Evolutionary conservation across 2,329 filamentous ascomycete genomes (phyloP).

Genomic region (Trichoderma endophyticum): DNA sequence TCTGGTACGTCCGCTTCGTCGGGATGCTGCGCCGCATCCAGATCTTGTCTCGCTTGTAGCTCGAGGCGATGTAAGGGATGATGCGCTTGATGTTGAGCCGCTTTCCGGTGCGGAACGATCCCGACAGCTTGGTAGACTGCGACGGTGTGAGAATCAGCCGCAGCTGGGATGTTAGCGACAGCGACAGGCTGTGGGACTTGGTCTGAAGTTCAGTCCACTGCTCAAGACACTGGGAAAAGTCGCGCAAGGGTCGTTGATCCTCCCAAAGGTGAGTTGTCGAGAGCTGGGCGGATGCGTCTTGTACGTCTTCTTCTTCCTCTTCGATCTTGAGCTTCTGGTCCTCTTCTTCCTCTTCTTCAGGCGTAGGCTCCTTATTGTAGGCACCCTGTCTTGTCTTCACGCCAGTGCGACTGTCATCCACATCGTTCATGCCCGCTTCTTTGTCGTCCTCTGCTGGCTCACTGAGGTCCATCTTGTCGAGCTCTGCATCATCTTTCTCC

Average conservation of each 20-base stretch:
- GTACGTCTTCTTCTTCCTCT: conserved; percentile 47
- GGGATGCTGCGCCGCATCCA: conserved; percentile 95
- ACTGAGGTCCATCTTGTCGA: conserved; percentile 44
- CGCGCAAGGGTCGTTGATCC: conserved; percentile 40
- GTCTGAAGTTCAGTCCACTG: conserved; percentile 85
- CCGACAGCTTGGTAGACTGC: conserved; percentile 91
- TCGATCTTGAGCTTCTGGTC: conserved; percentile 42
- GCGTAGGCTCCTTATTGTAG: conserved; percentile 50
- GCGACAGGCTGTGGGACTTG: conserved; percentile 78
- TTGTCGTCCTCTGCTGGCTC: conserved; percentile 36
- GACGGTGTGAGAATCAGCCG: conserved; percentile 93
- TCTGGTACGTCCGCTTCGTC: conserved; percentile 92
- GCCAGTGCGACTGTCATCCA: conserved; percentile 56
- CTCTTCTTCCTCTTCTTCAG: conserved; percentile 34
- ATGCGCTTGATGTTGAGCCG: conserved; percentile 99
- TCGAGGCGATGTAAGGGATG: conserved; percentile 97
- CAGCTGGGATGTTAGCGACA: conserved; percentile 89
- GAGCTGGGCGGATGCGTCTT: conserved; percentile 60
- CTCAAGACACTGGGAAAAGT: conserved; percentile 58
- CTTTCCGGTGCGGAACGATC: conserved; percentile 95
- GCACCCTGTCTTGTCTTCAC: conserved; percentile 59
- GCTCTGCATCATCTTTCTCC: conserved; percentile 45
- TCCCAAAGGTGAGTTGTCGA: conserved; percentile 68
- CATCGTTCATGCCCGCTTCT: conserved; percentile 40
- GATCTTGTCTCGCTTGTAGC: conserved; percentile 99